Evolutionary conservation across 495 filamentous ascomycete genomes (phyloP).

Genomic region (Penicillium bialowiezense): DNA sequence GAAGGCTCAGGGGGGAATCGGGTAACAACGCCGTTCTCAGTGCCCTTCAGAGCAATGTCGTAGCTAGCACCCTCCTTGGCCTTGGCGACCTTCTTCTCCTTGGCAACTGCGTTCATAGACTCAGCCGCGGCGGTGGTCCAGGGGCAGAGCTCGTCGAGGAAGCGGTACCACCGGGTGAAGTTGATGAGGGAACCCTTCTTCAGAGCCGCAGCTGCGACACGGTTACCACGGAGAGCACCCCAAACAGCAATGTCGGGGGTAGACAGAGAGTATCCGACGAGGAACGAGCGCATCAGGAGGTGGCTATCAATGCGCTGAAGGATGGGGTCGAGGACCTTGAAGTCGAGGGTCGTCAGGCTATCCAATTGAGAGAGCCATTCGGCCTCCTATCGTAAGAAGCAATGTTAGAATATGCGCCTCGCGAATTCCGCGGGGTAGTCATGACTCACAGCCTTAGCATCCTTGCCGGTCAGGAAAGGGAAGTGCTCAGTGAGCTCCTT

Average conservation of each 20-base stretch:
- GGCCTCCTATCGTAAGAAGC: constrained; percentile 42
- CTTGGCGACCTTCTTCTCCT: constrained; percentile 65
- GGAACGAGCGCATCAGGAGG: constrained; percentile 78
- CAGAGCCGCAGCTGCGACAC: constrained; percentile 75
- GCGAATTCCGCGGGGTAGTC: neutral
- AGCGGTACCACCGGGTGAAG: constrained; percentile 83
- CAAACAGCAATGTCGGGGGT: constrained; percentile 80
- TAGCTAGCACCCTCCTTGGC: constrained; percentile 86
- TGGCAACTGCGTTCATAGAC: constrained; percentile 55
- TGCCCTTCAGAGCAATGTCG: constrained; percentile 82
- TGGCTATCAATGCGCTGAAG: constrained; percentile 80
- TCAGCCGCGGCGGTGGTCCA: constrained; percentile 52
- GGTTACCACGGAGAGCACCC: constrained; percentile 80
- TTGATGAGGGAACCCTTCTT: constrained; percentile 76
- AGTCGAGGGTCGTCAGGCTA: constrained; percentile 60
- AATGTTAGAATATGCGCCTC: neutral
- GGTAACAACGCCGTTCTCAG: constrained; percentile 89
- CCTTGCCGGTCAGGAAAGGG: constrained; percentile 43
- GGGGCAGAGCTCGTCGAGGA: constrained; percentile 76
- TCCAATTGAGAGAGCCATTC: constrained; percentile 57
- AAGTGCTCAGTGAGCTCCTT: constrained; percentile 39
- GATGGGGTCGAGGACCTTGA: constrained; percentile 73
- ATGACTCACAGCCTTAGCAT: constrained; percentile 39
- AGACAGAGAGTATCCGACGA: constrained; percentile 78
- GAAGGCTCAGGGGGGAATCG: constrained; percentile 96